phyloP scores from a whole-genome alignment of 2,329 filamentous ascomycete genomes.

The Colletotrichum lindemuthianum region DNA sequence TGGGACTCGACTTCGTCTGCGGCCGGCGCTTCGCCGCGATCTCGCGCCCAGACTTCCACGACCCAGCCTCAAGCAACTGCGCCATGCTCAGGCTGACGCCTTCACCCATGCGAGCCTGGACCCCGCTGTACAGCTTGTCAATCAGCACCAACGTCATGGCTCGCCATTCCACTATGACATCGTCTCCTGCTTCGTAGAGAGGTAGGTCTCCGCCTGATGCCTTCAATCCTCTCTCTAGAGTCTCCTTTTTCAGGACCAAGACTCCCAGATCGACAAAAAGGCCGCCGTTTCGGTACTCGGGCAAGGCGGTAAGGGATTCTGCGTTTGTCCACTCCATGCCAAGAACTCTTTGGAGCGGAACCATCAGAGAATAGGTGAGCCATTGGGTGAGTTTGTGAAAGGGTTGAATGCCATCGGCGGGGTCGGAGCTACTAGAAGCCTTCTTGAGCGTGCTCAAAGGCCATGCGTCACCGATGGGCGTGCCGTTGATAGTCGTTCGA shows the following conservation, averaged over 20 bases:
- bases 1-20: constrained; percentile 83
- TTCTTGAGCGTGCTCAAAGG: constrained; percentile 47
- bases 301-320: constrained; percentile 85
- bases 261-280: constrained; percentile 87
- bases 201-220: constrained; percentile 61
- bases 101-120: constrained; percentile 49
- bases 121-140: constrained; percentile 61
- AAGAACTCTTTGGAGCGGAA: constrained; percentile 85
- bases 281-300: constrained; percentile 93
- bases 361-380: constrained; percentile 94
- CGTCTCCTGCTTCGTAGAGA: constrained; percentile 68
- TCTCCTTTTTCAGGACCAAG: constrained; percentile 76
- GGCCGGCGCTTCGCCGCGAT: constrained; percentile 82
- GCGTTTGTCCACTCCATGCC: constrained; percentile 83
- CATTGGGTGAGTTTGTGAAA: constrained; percentile 97
- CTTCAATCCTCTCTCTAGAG: constrained; percentile 76
- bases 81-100: constrained; percentile 54
- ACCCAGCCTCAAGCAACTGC: constrained; percentile 63
- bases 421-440: constrained; percentile 17
- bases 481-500: constrained; percentile 59
- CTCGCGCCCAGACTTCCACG: constrained; percentile 77
- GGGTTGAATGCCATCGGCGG: constrained; percentile 69
- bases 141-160: constrained; percentile 70
- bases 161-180: constrained; percentile 74
- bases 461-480: constrained; percentile 62